Evolutionary conservation across 495 filamentous ascomycete species (phyloP), one percentile per base, ranked within the genome.

Genomic region (Lindgomyces ingoldianus): DNA sequence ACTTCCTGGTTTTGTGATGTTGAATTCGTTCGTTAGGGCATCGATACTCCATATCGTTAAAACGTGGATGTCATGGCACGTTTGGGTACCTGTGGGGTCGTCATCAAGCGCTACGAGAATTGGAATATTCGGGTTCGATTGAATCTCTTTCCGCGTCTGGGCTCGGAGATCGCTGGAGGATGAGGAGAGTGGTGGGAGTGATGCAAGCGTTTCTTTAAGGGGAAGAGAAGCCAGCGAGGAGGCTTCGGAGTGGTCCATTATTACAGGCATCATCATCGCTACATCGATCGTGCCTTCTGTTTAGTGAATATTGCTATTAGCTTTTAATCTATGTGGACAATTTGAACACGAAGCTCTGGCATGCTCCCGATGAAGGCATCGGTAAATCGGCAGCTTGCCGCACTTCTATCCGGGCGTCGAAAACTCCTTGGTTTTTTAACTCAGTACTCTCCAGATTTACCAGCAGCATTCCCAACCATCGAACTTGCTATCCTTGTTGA

Each of bases 41-140:
- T 65, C 62, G 21, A 75, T 64, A 51, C 81, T 78, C 79, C 80
- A 84, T 14, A 79, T 77, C n/a, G 81, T 80, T 39, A 85, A 74
- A n/a, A 85, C 81, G 59, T 73, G 72, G 65, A 85, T 81, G 53
- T 81, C 76, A 49, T 85, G 81, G 69, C 81, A 83, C 52, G 82
- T 84, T 68, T 84, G 81, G 0, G 82, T 85, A 16, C 81, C 81
- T 10, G 81, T 84, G 49, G 81, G 81, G 57, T 84, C 82, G 57
- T 84, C 81, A 46, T 84, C 82, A 16, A 84, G 76, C 2, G 81
- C 77, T 16, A 84, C 78, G 16, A 84, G 77, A 1, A 68, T 48
- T 0, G 65, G 64, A 4, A 46, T 65, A 9, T 21, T 3, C 2
- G 47, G n/a, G 47, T 41, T 53, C 16, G 29, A 27, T 9, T 54